A percentile compares a stretch with the other conserved stretches of the same genome.
Conservation (phyloP, 2,329 filamentous ascomycete species). For the Biscogniauxia sp. region DNA sequence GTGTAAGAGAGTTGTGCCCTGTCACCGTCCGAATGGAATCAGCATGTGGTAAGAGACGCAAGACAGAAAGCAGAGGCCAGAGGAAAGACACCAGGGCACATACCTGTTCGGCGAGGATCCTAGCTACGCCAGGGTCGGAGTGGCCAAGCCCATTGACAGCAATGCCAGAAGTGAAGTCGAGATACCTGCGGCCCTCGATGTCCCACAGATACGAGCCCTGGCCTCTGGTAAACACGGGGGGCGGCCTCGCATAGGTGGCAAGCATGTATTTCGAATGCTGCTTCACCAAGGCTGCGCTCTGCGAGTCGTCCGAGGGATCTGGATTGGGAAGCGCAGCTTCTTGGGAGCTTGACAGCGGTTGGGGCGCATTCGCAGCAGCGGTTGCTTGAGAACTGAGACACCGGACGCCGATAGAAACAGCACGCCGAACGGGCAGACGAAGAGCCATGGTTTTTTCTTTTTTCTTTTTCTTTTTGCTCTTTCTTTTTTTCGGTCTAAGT, state of each 20-base stretch:
- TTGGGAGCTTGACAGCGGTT: constrained; percentile 25
- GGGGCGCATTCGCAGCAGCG: constrained; percentile 25
- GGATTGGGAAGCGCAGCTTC: constrained; percentile 32
- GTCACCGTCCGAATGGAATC: constrained; percentile 1
- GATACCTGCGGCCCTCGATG: constrained; percentile 80
- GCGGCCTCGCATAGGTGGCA: constrained; percentile 86
- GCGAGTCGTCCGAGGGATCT: constrained; percentile 30
- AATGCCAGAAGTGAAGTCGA: constrained; percentile 95
- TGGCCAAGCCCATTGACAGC: constrained; percentile 93
- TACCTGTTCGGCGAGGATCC: constrained; percentile 76
- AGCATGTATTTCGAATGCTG: constrained; percentile 88
- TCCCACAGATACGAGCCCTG: constrained; percentile 89
- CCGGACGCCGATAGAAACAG: constrained; percentile 19
- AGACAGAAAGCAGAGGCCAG: too few relatives aligned
- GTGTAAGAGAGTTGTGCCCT: constrained; percentile 77
- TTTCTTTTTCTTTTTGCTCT: background rate
- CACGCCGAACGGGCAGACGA: constrained; percentile 22
- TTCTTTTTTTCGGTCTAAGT: background rate
- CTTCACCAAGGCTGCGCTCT: constrained; percentile 69
- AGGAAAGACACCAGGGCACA: background rate
- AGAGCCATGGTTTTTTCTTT: constrained; percentile 24
- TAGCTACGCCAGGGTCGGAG: constrained; percentile 74
- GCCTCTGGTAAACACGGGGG: constrained; percentile 85
- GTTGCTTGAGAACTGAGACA: constrained; percentile 25
- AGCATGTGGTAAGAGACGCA: too few relatives aligned